These are phyloP conservation scores for Lolium perenne DNA, from an alignment of 176 grass and related monocot genomes.

Conservation along the genomic window DNA sequence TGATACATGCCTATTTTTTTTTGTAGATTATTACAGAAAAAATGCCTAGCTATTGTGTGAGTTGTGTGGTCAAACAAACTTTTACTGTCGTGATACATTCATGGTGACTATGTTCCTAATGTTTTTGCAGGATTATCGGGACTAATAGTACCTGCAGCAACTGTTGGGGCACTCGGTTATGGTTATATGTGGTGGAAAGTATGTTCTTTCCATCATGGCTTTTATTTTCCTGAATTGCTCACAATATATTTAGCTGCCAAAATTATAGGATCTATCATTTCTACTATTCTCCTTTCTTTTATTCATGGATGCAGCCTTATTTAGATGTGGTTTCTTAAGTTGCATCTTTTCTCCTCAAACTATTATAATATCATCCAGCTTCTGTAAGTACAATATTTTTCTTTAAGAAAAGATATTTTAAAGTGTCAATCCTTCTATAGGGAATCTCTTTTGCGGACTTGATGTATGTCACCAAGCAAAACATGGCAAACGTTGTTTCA, in stretches of 20 bases:
- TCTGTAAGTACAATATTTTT: neutral
- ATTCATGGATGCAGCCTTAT: slow-evolving; percentile 1
- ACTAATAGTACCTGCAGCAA: slow-evolving; percentile 86
- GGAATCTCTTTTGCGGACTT: slow-evolving; percentile 83
- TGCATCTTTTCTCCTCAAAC: slow-evolving; percentile 26
- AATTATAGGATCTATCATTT: slow-evolving; percentile 22
- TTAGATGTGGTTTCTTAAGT: neutral
- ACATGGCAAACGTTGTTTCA: slow-evolving; percentile 89
- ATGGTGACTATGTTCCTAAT: slow-evolving; percentile 39
- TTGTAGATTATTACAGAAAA: neutral
- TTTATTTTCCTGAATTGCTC: slow-evolving; percentile 38
- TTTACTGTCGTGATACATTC: slow-evolving; percentile 8
- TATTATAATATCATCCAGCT: neutral
- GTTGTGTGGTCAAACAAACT: too few species aligned
- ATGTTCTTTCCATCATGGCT: slow-evolving; percentile 35
- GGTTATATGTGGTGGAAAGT: slow-evolving; percentile 99
- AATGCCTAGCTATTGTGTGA: too few species aligned
- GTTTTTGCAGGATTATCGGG: slow-evolving; percentile 64
- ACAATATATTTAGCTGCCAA: slow-evolving; percentile 10
- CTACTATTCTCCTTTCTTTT: slow-evolving; percentile 4
- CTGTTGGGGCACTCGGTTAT: slow-evolving; percentile 88
- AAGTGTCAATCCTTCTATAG: slow-evolving; percentile 44
- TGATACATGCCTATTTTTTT: neutral
- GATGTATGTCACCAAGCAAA: slow-evolving; percentile 97
- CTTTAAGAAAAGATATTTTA: slow-evolving; percentile 24